phyloP scores from a whole-genome alignment of 2,329 filamentous ascomycete species.

The Trichoderma polysporum region DNA sequence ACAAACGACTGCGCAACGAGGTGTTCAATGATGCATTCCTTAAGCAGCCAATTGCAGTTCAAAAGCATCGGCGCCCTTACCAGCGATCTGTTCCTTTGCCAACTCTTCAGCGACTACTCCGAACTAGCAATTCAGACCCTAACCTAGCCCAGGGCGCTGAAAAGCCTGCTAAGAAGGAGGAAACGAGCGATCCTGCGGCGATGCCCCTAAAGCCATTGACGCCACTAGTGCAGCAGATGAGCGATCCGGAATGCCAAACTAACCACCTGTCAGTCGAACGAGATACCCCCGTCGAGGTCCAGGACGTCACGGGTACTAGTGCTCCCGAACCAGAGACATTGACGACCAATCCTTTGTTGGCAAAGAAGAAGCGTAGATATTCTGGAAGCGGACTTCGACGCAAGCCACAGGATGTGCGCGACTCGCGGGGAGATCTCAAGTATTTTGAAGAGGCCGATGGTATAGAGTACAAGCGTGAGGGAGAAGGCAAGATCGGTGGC shows the following conservation, averaged over 20 bases:
- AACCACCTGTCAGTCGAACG: conserved; percentile 32
- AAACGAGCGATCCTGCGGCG: conserved; percentile 13
- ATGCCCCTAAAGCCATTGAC: not conserved
- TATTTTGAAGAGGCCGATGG: conserved; percentile 91
- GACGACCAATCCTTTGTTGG: conserved; percentile 40
- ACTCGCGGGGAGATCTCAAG: conserved; percentile 74
- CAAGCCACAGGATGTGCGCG: conserved; percentile 69
- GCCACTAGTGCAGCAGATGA: conserved; percentile 23
- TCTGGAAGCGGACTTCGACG: conserved; percentile 80
- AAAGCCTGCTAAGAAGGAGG: not conserved
- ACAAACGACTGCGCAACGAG: conserved; percentile 82
- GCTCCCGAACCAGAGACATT: conserved; percentile 62
- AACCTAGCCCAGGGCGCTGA: conserved; percentile 31
- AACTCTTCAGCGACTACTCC: conserved; percentile 45
- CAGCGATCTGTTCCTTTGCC: conserved; percentile 63
- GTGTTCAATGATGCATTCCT: conserved; percentile 91
- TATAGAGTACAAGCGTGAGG: conserved; percentile 66
- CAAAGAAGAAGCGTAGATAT: conserved; percentile 68
- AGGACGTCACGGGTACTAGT: conserved; percentile 63
- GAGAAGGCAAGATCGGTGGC: conserved; percentile 19
- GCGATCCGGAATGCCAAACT: conserved; percentile 34
- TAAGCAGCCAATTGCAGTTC: conserved; percentile 77
- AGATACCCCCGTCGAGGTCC: conserved; percentile 41
- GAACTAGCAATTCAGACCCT: conserved; percentile 43
- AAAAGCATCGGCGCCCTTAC: conserved; percentile 70